phyloP scores from a whole-genome alignment of 108 stramenopile species.

The Aurantiochytrium sp. region DNA sequence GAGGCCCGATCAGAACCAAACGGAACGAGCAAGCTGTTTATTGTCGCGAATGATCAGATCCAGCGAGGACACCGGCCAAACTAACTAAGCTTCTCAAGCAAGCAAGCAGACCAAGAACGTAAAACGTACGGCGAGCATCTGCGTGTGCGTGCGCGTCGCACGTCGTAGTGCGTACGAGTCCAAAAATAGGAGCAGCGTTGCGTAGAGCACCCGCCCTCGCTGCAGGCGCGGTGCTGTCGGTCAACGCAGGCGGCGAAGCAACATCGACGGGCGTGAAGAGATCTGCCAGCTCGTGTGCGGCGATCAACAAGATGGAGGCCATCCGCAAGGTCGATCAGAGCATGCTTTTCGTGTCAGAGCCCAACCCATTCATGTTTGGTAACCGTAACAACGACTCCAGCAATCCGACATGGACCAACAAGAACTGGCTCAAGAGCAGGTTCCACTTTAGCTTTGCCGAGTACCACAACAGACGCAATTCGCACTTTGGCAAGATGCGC shows the following conservation, averaged over 20 bases:
- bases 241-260: neutral
- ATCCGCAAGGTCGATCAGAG: neutral
- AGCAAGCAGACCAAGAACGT: too few species aligned
- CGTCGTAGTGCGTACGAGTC: too few species aligned
- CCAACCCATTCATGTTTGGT: slow-evolving; percentile 62
- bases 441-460: slow-evolving; percentile 79
- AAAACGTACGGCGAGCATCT: too few species aligned
- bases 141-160: too few species aligned
- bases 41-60: too few species aligned
- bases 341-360: slow-evolving; percentile 59
- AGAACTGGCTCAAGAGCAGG: slow-evolving; percentile 70
- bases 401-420: slow-evolving; percentile 43
- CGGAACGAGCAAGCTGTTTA: too few species aligned
- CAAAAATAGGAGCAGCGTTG: too few species aligned
- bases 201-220: neutral
- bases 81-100: too few species aligned
- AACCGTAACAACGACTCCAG: slow-evolving; percentile 43
- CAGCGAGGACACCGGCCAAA: too few species aligned
- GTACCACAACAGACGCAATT: slow-evolving; percentile 51
- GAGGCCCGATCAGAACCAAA: too few species aligned
- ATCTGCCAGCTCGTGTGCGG: neutral
- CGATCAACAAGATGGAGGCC: neutral
- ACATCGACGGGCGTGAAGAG: neutral
- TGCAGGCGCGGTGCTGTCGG: neutral
- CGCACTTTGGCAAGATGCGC: slow-evolving; percentile 62